Base-by-base conservation (phyloP, 768 basidiomycete species). In the Mrakia hoshinonis region DNA sequence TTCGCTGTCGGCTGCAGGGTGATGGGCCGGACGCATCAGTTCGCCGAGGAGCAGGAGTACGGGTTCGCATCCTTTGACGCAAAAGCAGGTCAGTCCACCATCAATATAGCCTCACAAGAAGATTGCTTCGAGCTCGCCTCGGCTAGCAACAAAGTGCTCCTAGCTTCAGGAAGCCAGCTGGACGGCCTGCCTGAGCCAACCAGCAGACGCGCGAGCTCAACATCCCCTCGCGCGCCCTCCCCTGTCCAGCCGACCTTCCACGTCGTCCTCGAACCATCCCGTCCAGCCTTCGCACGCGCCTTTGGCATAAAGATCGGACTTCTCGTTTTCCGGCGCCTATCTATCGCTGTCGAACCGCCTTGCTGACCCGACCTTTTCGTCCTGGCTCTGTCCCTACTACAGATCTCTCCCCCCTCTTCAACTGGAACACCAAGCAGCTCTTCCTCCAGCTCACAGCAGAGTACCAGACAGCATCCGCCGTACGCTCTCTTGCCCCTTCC, bases 351-450 rank as follows among this genome's bases (percentile, higher is more conserved):
- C n/a, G n/a, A n/a, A n/a, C n/a, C n/a, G n/a, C n/a, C n/a, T n/a
- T n/a, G n/a, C n/a, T n/a, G n/a, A n/a, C n/a, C 47, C 6, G 20
- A 18, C 7, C 24, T 6, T 11, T 39, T 13, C 26, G 1, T 11
- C n/a, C 15, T 31, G 18, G 24, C 39, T 4, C 15, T 11, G 22
- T 3, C 5, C n/a, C 38, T 31, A 11, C 39, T 22, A n/a, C 74
- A 92, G 92, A 95, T 80, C 82, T 95, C 5, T 82, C 85, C 11
- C 86, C 92, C 15, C 82, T 95, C 38, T 95, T 93, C 81, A 82
- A 93, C 80, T 95, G 92, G 92, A 95, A 95, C 79, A 94, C 92
- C n/a, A 95, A 95, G 80, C 92, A 95, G 77, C 77, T 95, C 13
- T 94, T 95, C 78, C 79, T 94, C 15, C 92, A 90, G 76, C 84